Percentiles rank a stretch among this genome's conserved stretches.
These are phyloP conservation scores for Gillenia trifoliata DNA, from an alignment of 306 rosid species.

Conservation along the genomic window DNA sequence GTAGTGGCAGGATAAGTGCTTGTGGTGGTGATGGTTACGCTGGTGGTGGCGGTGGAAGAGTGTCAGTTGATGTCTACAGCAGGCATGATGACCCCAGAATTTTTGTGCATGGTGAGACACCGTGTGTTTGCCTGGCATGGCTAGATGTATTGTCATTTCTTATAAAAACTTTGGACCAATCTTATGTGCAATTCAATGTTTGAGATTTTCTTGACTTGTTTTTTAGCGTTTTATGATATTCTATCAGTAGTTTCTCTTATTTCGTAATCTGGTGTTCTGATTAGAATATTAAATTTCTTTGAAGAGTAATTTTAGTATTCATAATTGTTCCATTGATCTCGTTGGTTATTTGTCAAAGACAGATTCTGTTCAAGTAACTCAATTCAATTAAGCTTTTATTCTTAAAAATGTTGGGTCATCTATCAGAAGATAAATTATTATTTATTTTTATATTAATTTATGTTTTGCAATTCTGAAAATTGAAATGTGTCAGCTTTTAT, in stretches of 20 bases:
- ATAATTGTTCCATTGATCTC: background rate
- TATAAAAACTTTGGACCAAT: background rate
- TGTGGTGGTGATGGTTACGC: slow-evolving; percentile 59
- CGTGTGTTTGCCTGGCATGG: background rate
- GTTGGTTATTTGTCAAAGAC: background rate
- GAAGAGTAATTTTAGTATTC: background rate
- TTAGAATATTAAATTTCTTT: background rate
- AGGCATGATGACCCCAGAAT: slow-evolving; percentile 53
- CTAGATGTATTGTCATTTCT: background rate
- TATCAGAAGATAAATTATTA: background rate
- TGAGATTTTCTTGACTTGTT: background rate
- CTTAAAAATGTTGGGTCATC: background rate
- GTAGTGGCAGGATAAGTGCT: slow-evolving; percentile 56
- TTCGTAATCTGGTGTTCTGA: background rate
- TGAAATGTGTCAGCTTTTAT: background rate
- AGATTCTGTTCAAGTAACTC: background rate
- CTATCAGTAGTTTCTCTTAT: background rate
- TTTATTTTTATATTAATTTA: background rate
- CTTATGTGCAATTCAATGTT: background rate
- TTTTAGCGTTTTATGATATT: background rate
- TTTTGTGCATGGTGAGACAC: slow-evolving; percentile 52
- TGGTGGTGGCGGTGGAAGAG: slow-evolving; percentile 70
- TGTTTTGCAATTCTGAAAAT: background rate
- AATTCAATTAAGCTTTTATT: background rate
- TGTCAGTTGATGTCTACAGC: slow-evolving; percentile 59